Conservation (phyloP, 768 basidiomycete genomes). For the Tylopilus rubrobrunneus region DNA sequence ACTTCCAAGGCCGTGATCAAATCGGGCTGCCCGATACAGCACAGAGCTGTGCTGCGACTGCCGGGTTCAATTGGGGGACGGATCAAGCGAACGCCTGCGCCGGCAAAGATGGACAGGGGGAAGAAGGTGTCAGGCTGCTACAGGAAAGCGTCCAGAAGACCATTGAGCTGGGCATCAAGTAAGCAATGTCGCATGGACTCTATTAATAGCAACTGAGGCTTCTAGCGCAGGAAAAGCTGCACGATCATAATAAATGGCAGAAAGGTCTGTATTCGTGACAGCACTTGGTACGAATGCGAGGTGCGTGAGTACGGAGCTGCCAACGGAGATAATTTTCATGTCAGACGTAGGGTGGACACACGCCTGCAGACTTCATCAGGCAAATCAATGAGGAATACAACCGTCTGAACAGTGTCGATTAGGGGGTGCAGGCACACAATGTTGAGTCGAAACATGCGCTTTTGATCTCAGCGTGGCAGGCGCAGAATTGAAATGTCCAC, state of each 20-base stretch:
- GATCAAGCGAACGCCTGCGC: slow-evolving; percentile 56
- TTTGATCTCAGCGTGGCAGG: slow-evolving; percentile 8
- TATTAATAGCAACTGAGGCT: slow-evolving; percentile 6
- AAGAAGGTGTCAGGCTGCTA: slow-evolving; percentile 64
- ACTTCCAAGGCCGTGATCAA: slow-evolving; percentile 53
- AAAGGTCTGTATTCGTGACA: slow-evolving; percentile 73
- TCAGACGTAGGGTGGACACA: slow-evolving; percentile 63
- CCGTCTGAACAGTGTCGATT: slow-evolving; percentile 46
- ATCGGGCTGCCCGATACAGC: slow-evolving; percentile 69
- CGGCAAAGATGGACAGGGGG: slow-evolving; percentile 54
- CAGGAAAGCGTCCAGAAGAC: slow-evolving; percentile 49
- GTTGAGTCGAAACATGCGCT: slow-evolving; percentile 3
- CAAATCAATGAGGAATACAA: slow-evolving; percentile 76
- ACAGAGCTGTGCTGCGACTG: slow-evolving; percentile 57
- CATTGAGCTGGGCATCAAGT: slow-evolving; percentile 56
- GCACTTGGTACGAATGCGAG: slow-evolving; percentile 75
- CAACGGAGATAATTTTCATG: slow-evolving; percentile 26
- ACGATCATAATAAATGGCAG: slow-evolving; percentile 73
- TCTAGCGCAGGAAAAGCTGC: slow-evolving; percentile 67
- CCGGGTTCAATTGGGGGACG: slow-evolving; percentile 65
- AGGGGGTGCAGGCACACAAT: slow-evolving; percentile 13
- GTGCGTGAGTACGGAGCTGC: slow-evolving; percentile 38
- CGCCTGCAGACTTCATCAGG: slow-evolving; percentile 65
- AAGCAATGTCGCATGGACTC: slow-evolving; percentile 19
- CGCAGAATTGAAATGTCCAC: slow-evolving; percentile 16